Evolutionary conservation across 2,329 filamentous ascomycete genomes (phyloP), one percentile per base, ranked within the genome.

Genomic region (Westerdykella aurantiaca): DNA sequence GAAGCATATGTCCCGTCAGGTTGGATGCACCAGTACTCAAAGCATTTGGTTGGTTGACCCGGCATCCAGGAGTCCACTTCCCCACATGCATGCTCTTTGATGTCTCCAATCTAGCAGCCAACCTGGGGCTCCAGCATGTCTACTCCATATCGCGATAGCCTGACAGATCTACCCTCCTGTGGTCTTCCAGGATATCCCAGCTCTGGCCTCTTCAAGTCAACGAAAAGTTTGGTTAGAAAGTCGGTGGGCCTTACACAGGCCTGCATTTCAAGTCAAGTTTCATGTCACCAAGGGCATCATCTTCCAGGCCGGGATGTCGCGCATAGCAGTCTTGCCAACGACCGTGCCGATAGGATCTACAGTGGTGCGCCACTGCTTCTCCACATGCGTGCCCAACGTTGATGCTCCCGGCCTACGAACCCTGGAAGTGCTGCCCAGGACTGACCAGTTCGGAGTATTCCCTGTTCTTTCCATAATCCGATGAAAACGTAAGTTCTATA

Each of bases 101-200:
- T 49, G 1, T 43, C 51, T 16, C 49, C 49, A 38, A 52, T 42
- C 45, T 49, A 52, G n/a, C 46, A 43, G 22, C 52, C 51, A 38
- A 52, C 52, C 9, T 17, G 42, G 34, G 48, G 45, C n/a, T 52
- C 47, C 6, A 45, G 29, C 45, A 42, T 17, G 49, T 49, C 23
- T 46, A 16, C 37, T 55, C 50, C 17, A 55, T 49, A 44, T 41
- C 5, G 47, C 49, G 16, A 45, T 49, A 18, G 49, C 37, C 39
- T 52, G 41, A 3, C 12, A 25, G 14, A 55, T 45, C 29, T 49
- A 34, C 5, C 49, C 34, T 9, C 37, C 44, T 21, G 39, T 13
- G 6, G 52, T 39, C 18, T 52, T 35, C 31, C 45, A 44, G 17
- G 46, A n/a, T 34, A 55, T 55, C 31, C 49, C 44, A 6, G 17